Evolutionary conservation across 352 stramenopile species (phyloP).

Genomic region (Nothophytophthora sp.): DNA sequence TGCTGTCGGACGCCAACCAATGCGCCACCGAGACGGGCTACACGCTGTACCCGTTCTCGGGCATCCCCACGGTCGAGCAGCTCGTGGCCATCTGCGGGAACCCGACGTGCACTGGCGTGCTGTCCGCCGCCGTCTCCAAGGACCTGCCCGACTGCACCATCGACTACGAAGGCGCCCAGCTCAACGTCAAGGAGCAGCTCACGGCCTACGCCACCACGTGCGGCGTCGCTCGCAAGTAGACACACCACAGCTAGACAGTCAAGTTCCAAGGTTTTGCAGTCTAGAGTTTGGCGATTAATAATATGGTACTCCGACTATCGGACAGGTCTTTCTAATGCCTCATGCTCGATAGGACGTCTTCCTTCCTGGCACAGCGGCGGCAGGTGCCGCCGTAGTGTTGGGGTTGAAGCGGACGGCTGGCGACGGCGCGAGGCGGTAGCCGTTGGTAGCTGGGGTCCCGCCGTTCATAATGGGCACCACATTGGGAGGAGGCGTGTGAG

Average conservation of each 20-base stretch:
- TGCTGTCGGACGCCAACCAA: constrained; percentile 26
- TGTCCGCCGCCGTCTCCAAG: constrained; percentile 18
- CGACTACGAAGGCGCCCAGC: constrained; percentile 21
- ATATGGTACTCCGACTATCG: constrained; percentile 16
- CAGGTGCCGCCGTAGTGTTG: constrained; percentile 18
- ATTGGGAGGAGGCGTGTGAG: constrained; percentile 16
- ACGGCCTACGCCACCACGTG: constrained; percentile 20
- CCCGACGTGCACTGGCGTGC: constrained; percentile 24
- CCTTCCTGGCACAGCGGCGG: constrained; percentile 8
- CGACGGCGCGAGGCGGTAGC: constrained; percentile 24
- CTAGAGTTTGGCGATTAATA: constrained; percentile 19
- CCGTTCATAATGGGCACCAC: constrained; percentile 16
- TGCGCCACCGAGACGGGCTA: constrained; percentile 27
- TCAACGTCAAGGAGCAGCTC: constrained; percentile 29
- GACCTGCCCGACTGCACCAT: constrained; percentile 36
- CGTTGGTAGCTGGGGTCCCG: constrained; percentile 13
- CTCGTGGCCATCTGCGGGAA: constrained; percentile 25
- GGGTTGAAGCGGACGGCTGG: constrained; percentile 18
- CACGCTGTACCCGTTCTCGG: constrained; percentile 32
- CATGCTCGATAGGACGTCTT: constrained; percentile 15
- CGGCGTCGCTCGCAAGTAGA: too few relatives aligned
- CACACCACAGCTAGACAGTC: too few relatives aligned
- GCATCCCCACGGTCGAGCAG: constrained; percentile 28
- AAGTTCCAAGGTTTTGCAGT: constrained; percentile 16
- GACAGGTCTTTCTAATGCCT: constrained; percentile 9